Base-by-base conservation (phyloP, 1,284 basidiomycete genomes). In the Bondarzewia mesenterica region DNA sequence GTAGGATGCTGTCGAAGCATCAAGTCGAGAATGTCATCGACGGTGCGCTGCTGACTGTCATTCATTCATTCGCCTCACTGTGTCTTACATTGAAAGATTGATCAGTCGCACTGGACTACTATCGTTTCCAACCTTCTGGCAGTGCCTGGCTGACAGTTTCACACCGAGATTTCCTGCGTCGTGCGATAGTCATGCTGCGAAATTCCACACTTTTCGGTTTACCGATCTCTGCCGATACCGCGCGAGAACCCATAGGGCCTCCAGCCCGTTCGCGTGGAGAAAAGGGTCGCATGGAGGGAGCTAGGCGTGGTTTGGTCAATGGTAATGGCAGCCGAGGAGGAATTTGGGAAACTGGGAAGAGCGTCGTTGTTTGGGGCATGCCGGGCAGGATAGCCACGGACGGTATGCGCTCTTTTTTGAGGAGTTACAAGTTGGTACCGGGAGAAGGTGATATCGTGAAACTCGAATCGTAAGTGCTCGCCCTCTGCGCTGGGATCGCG, bases 311-410 rank as follows among this genome's bases (percentile, higher is more conserved):
- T 3, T 53, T 68, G 16, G 47, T 77, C 21, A 58, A 56, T 10
- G 82, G 82, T 3, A 66, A 68, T 49, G 82, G 81, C 3, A 71
- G 74, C 6, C 70, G 69, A 38, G 82, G 73, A 16, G 71, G 75
- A 15, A 60, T 81, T 7, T 56, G 59, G 32, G 67, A 73, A 44
- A 60, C 65, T 25, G 76, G 75, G 14, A 74, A 63, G 52, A 71
- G 70, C 48, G 83, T 87, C 16, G 69, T 79, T 8, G 54, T 86
- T 1, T 75, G 68, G 60, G 86, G 85, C 1, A 60, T 87, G 25
- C 82, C 83, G 0, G 73, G 72, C 1, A 77, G 60, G 53, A 59
- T 72, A 7, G 57, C 58, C 2, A 44, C 59, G 3, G 58, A 60
- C 0, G 60, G 56, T 4, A 50, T 87, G n/a, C 63, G 64, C 40